Percentiles rank a stretch among this genome's conserved stretches.
These are phyloP conservation scores for Trichoderma gracile DNA, from an alignment of 2,329 filamentous ascomycete species.

Conservation along the genomic window DNA sequence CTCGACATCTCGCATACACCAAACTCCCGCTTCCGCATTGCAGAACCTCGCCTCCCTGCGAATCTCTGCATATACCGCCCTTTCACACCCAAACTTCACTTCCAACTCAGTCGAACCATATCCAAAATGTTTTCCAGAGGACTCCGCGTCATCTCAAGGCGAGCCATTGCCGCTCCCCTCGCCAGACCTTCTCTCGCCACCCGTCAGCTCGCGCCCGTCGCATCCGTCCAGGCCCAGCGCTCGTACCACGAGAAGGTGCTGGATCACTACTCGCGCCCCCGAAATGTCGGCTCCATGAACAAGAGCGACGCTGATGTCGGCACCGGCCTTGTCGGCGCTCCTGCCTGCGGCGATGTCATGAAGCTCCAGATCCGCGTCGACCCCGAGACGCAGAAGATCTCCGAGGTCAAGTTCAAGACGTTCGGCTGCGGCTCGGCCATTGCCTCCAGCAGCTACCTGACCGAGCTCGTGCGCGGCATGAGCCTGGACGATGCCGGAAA, in stretches of 20 bases:
- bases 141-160: slow-evolving; percentile 46
- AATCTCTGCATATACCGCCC: background rate
- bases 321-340: slow-evolving; percentile 86
- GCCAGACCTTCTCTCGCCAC: slow-evolving; percentile 38
- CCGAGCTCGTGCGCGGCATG: slow-evolving; percentile 93
- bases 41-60: background rate
- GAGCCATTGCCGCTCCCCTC: slow-evolving; percentile 45
- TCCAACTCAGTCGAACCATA: background rate
- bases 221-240: slow-evolving; percentile 45
- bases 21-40: no score
- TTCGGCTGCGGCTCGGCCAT: slow-evolving; percentile 95
- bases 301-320: slow-evolving; percentile 83
- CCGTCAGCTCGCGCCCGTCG: slow-evolving; percentile 46
- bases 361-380: slow-evolving; percentile 81
- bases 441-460: slow-evolving; percentile 90
- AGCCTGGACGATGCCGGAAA: slow-evolving; percentile 86
- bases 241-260: slow-evolving; percentile 57
- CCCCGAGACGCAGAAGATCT: slow-evolving; percentile 81
- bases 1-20: no score
- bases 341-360: slow-evolving; percentile 89
- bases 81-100: no score
- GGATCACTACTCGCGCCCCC: slow-evolving; percentile 54
- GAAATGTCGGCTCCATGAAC: slow-evolving; percentile 58
- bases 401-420: slow-evolving; percentile 97
- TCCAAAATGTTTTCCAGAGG: slow-evolving; percentile 50